Evolutionary conservation across 2,329 filamentous ascomycete species (phyloP), one percentile per base, ranked within the genome.

Genomic region (Herpotrichia juniperi): DNA sequence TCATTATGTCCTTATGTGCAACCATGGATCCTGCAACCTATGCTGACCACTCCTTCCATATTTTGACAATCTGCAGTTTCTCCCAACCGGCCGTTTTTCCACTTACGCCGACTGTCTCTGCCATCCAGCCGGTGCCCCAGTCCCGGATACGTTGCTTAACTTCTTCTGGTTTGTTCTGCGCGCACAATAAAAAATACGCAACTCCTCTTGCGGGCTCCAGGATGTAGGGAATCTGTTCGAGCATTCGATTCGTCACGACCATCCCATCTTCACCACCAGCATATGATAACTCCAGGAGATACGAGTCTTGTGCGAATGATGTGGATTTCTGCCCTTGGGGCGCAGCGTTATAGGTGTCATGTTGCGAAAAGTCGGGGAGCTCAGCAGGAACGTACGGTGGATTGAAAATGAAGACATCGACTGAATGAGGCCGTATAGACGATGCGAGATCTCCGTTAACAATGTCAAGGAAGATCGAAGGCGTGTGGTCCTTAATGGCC

Each of bases 381-480:
- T 87, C 82, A 2, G 93, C 96, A 1, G 94, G 94, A 12, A 99
- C 94, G 71, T 99, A 99, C 0, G 94, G 94, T 47, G 94, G 94
- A 70, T 99, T 99, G 81, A 97, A 99, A 24, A 99, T 83, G 56
- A 99, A 81, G 10, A 99, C 82, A 69, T 99, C 94, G 4, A 96
- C 82, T 32, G 76, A 74, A 2, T 80, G 78, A 0, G 77, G 68
- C 7, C 82, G 81, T 34, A 96, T 76, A 0, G 87, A 78, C 2
- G 82, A 74, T 4, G 82, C 80, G 0, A 99, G 80, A 68, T 97
- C 91, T 1, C 84, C 87, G 52, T 86, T 86, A 22, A 88, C 70
- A 16, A 87, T 83, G 34, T 86, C 88, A 7, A 94, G 74, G 62
- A 88, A 90, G 8, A 76, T 63, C 2, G 67, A 61, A 25, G 48